Evolutionary conservation across 768 basidiomycete genomes (phyloP).

Genomic region (Collybia sordida): DNA sequence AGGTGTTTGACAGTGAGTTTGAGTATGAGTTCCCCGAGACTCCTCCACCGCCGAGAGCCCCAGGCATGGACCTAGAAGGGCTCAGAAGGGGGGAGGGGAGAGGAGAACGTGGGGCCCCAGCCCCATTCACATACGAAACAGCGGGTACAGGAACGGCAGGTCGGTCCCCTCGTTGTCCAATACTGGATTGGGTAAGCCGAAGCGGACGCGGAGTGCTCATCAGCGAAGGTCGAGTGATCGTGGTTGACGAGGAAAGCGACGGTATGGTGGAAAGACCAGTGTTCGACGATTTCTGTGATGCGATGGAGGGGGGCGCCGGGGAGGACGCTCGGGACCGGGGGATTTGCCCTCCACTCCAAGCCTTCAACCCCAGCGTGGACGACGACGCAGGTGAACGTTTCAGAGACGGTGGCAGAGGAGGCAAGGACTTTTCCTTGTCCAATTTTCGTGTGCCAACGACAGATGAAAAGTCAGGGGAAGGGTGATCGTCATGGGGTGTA

Average conservation of each 20-base stretch:
- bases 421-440: conserved; percentile 36
- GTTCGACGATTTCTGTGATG: neutral
- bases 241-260: no score
- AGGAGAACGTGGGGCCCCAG: conserved; percentile 6
- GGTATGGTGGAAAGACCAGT: neutral
- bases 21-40: conserved; percentile 13
- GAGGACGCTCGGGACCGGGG: neutral
- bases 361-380: conserved; percentile 1
- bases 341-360: no score
- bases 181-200: conserved; percentile 6
- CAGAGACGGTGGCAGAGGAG: conserved; percentile 27
- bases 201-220: conserved; percentile 13
- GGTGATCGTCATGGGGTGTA: conserved; percentile 29
- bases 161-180: conserved; percentile 26
- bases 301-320: neutral
- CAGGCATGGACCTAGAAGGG: conserved; percentile 11
- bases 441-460: conserved; percentile 9
- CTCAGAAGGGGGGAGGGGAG: conserved; percentile 16
- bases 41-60: conserved; percentile 12
- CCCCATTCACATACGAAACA: conserved; percentile 13
- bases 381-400: conserved; percentile 4
- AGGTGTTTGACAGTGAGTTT: neutral
- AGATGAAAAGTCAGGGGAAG: neutral
- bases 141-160: conserved; percentile 34
- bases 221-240: neutral